Evolutionary conservation across 2,329 filamentous ascomycete species (phyloP).

Genomic region (Alternaria triticimaculans): DNA sequence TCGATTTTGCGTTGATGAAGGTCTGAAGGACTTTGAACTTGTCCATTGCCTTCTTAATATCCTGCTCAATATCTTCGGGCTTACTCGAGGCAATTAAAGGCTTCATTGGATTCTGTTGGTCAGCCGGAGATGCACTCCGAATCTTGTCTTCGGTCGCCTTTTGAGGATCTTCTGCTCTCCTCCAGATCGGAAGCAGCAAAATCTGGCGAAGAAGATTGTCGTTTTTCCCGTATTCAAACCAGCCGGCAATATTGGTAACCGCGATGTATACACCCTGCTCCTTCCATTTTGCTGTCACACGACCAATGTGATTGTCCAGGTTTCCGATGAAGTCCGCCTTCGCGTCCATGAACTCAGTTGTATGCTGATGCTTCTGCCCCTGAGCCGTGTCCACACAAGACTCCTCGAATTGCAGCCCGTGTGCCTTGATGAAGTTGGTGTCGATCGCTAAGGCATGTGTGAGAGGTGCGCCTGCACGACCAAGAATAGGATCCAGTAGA

Average conservation of each 20-base stretch:
- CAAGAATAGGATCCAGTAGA: conserved; percentile 64
- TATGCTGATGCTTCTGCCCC: not conserved
- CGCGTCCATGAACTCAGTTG: conserved; percentile 56
- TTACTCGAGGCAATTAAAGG: conserved; percentile 25
- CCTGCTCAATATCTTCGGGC: conserved; percentile 11
- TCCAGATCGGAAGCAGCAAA: conserved; percentile 16
- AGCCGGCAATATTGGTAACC: conserved; percentile 61
- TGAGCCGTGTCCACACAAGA: conserved; percentile 39
- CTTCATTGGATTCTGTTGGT: not conserved
- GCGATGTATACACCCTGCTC: conserved; percentile 65
- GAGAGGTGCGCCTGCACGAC: conserved; percentile 37
- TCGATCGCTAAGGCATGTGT: conserved; percentile 58
- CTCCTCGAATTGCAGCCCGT: conserved; percentile 68
- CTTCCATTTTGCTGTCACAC: conserved; percentile 60
- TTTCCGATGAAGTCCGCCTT: conserved; percentile 59
- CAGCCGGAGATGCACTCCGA: conserved; percentile 16
- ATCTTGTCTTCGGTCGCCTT: conserved; percentile 10
- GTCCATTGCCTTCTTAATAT: conserved; percentile 12
- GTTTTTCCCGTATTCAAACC: conserved; percentile 62
- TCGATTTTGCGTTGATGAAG: conserved; percentile 45
- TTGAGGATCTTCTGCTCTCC: conserved; percentile 10
- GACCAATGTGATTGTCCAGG: conserved; percentile 65
- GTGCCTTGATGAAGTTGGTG: conserved; percentile 66
- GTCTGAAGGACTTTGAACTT: conserved; percentile 17
- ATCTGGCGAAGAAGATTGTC: conserved; percentile 48